These are phyloP conservation scores for Tremellales sp. DNA, from an alignment of 1,284 basidiomycete genomes.

Conservation along the genomic window DNA sequence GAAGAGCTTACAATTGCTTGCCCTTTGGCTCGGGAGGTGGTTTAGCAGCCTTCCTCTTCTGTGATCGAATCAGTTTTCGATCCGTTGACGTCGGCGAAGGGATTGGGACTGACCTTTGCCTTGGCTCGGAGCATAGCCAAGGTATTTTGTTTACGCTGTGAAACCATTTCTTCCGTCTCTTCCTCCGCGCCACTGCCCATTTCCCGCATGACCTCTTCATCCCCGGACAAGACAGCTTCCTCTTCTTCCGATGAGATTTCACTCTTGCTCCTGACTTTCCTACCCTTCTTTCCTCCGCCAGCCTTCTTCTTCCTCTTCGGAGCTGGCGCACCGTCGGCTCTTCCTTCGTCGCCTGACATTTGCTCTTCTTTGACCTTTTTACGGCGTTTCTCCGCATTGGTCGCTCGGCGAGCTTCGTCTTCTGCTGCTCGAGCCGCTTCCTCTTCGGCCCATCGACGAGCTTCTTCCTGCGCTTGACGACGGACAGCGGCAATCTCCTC, in stretches of 20 bases:
- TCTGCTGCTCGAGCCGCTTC: constrained; percentile 42
- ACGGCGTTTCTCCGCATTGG: constrained; percentile 10
- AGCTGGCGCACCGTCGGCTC: constrained; percentile 28
- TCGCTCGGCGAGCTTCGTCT: constrained; percentile 44
- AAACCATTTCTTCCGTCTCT: constrained; percentile 19
- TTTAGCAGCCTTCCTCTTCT: constrained; percentile 29
- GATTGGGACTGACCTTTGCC: constrained; percentile 23
- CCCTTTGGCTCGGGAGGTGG: constrained; percentile 37
- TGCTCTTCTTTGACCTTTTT: constrained; percentile 18
- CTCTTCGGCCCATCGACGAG: constrained; percentile 54
- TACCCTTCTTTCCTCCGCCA: constrained; percentile 18
- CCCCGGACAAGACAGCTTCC: constrained; percentile 9
- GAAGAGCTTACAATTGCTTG: constrained; percentile 31
- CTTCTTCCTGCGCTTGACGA: constrained; percentile 69
- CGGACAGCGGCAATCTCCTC: constrained; percentile 71
- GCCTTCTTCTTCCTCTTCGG: constrained; percentile 25
- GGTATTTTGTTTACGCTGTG: constrained; percentile 17
- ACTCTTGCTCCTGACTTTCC: constrained; percentile 28
- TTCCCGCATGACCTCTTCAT: constrained; percentile 24
- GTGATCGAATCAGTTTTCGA: constrained; percentile 7
- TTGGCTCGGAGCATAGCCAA: constrained; percentile 31
- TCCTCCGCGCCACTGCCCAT: constrained; percentile 14
- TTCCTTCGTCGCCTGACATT: constrained; percentile 13
- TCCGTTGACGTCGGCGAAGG: neutral
- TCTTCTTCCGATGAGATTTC: constrained; percentile 19